phyloP scores from a whole-genome alignment of 805 yeast genomes.

The Pichia scutulata region DNA sequence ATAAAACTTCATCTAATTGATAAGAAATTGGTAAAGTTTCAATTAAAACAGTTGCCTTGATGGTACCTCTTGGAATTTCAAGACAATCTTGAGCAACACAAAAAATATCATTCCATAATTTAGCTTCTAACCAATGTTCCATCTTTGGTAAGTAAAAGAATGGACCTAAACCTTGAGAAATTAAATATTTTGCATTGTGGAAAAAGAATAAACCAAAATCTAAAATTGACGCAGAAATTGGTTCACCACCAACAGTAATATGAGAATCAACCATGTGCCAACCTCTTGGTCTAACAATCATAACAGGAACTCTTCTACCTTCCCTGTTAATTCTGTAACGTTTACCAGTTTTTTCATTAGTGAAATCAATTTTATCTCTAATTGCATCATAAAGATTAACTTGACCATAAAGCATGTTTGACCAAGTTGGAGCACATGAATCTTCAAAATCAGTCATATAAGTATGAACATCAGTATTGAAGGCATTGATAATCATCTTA shows the following conservation, averaged over 20 bases:
- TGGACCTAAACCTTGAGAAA: conserved; percentile 66
- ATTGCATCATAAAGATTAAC: conserved; percentile 71
- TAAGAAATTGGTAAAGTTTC: conserved; percentile 82
- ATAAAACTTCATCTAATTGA: conserved; percentile 80
- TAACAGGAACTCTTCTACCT: conserved; percentile 59
- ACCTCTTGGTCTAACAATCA: conserved; percentile 82
- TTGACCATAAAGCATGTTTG: conserved; percentile 72
- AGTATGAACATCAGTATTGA: conserved; percentile 71
- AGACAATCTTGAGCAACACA: conserved; percentile 67
- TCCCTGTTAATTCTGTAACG: conserved; percentile 34
- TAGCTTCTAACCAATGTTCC: conserved; percentile 81
- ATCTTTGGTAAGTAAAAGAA: conserved; percentile 78
- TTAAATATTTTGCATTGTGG: conserved; percentile 60
- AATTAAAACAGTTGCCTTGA: conserved; percentile 73
- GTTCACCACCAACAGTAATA: conserved; percentile 63
- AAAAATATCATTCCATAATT: conserved; percentile 77
- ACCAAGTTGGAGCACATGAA: conserved; percentile 80
- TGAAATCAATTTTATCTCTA: conserved; percentile 55
- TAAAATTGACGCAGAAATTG: conserved; percentile 67
- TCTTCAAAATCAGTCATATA: conserved; percentile 87
- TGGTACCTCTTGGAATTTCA: conserved; percentile 64
- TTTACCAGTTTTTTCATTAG: conserved; percentile 31
- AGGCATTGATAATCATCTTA: conserved; percentile 76
- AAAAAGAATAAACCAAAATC: conserved; percentile 74
- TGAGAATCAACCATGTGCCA: conserved; percentile 81